Base-by-base conservation (phyloP, 73 alveolate species). In the Durusdinium trenchii region DNA sequence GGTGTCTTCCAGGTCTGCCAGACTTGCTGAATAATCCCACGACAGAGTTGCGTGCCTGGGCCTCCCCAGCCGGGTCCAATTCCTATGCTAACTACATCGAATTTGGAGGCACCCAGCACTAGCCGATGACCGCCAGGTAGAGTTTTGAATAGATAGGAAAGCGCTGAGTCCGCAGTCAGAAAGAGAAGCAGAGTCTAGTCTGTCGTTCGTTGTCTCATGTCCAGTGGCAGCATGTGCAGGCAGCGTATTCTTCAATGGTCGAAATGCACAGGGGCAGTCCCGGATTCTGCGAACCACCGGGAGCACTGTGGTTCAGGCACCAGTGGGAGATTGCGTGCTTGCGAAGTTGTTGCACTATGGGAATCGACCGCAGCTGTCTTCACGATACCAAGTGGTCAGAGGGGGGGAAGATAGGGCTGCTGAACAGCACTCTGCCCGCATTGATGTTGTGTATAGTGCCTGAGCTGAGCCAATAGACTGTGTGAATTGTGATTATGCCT, bases 231-330 rank as follows among this genome's bases (percentile, higher is more conserved):
- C 26, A 50, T 42, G 12, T 75, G 89, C 91, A 81, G 91, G 91
- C 91, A 81, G 69, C 32, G 36, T 81, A 35, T 81, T 81, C 91
- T 81, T 81, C 91, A 81, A 81, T 50, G 91, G 71, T 67, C 46
- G 67, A n/a, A 48, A 67, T 50, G 91, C 6, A 32, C 35, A 48
- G 91, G 23, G 45, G 6, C 10, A 47, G 35, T 47, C 67, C n/a
- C n/a, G 16, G 50, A n/a, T 81, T 30, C 91, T 81, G 26, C 91
- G 91, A 10, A 26, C 32, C 35, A 35, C 26, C 35, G 91, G 71
- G 9, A n/a, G 47, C 20, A 35, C 46, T 45, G 50, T 67, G 10
- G n/a, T 30, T 9, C 91, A 43, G 47, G 91, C 48, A 2, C 73
- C 1, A 60, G 6, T 23, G 73, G 73, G 73, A 23, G n/a, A n/a